Base-by-base conservation (phyloP, 2,329 filamentous ascomycete genomes). In the Scopulariopsis brevicaulis region DNA sequence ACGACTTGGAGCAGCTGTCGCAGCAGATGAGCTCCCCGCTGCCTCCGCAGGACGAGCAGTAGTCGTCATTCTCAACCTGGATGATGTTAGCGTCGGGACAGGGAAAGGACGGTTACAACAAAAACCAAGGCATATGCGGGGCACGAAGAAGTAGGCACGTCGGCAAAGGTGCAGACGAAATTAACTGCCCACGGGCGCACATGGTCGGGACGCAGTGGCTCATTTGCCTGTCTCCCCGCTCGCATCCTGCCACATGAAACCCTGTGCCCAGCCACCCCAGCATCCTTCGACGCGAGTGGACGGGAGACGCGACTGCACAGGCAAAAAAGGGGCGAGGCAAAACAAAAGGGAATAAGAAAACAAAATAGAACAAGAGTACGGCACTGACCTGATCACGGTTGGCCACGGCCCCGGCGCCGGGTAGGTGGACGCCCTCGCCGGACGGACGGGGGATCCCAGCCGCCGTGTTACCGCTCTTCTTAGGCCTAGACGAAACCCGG, bases 1-100 rank as follows among this genome's bases (percentile, higher is more conserved):
- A 96, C 6, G 92, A 90, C 63, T 90, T 84, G 60, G 86, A 83
- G 73, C 94, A 99, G 62, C 88, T 89, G 74, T 97, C 94, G 71
- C 94, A 99, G 73, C 92, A 96, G 63, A 97, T 80, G 62, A 99
- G 81, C 64, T 90, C 84, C 59, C 93, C 93, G 63, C 84, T 87
- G 62, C 87, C 88, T 66, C 86, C 84, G 73, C 94, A 99, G 53
- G 90, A 84, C 61, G 86, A 86, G 75, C 93, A 99, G 67, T 87
- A 87, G 70, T 97, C 93, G 70, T 94, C 90, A 70, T 96, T 96
- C 62, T 96, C 87, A 64, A 82, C 76, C 77, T 81, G 69, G 24
- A 25, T 10, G 20, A 15, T 18, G 28, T 58, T 46, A 57, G 51
- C 28, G 51, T 15, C 43, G 24, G n/a, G 24, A 34, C 37, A 22